Base-by-base conservation (phyloP, 345 rosid species). In the Durio zibethinus region DNA sequence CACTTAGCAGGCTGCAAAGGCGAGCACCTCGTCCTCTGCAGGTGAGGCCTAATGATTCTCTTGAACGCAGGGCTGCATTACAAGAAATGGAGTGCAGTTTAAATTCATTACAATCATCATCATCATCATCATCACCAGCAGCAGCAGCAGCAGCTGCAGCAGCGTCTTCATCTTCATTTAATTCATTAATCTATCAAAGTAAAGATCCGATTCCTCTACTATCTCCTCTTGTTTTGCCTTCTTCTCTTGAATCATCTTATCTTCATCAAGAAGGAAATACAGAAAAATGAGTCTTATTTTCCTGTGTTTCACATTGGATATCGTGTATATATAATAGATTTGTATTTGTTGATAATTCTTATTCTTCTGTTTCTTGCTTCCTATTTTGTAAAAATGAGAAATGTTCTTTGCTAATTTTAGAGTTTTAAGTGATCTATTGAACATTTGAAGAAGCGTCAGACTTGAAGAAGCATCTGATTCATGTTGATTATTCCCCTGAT, bases 151-250 rank as follows among this genome's bases (percentile, higher is more conserved):
- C 80, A 16, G 20, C 74, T 7, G 0, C 77, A 20, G 23, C 76
- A 25, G 3, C 73, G 18, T 53, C 84, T 27, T 59, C 84, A n/a
- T 74, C 89, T 43, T 78, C 88, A 2, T 77, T 80, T 21, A 66
- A 53, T 53, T 73, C 90, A 43, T 83, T 45, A 11, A 33, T 83
- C 25, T 79, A 42, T 76, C 73, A 78, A 76, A 86, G 84, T 73
- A 90, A 86, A 82, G 97, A 87, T 77, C 91, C 93, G 65, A 92
- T 93, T 68, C 93, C 94, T 80, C 87, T 90, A 20, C 88, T 91
- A 27, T 89, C 98, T 29, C 97, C 98, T 71, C 97, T 91, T 0
- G 97, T 90, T n/a, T 84, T 80, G 77, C 96, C 96, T 77, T 77
- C 88, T 53, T 61, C 60, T 43, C 61, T 72, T 1, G 61, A 52